Percentiles rank a stretch among this genome's conserved stretches.
Evolutionary conservation across 2,329 filamentous ascomycete genomes (phyloP).

Genomic region (Drechslerella stenobrocha): DNA sequence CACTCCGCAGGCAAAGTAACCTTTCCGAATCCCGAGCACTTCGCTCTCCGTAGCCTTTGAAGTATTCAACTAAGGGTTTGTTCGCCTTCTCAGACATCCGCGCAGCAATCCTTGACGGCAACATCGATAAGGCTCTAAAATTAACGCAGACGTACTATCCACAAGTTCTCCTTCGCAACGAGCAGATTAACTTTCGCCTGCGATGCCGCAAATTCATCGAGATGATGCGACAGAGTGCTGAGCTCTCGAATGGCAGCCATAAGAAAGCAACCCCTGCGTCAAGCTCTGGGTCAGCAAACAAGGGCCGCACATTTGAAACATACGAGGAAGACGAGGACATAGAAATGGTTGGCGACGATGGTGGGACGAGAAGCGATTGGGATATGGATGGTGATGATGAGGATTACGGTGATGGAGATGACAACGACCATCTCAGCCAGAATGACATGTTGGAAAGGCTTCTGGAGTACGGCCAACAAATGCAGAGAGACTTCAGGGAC

Average conservation of each 20-base stretch:
- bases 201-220: slow-evolving; percentile 92
- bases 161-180: slow-evolving; percentile 74
- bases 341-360: slow-evolving; percentile 60
- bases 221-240: slow-evolving; percentile 72
- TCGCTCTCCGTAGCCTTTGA: too few species aligned
- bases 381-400: slow-evolving; percentile 49
- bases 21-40: not conserved
- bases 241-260: slow-evolving; percentile 15
- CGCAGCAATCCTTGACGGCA: slow-evolving; percentile 81
- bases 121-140: slow-evolving; percentile 88
- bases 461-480: slow-evolving; percentile 75
- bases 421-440: not conserved
- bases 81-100: slow-evolving; percentile 69
- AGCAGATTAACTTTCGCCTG: slow-evolving; percentile 83
- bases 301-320: slow-evolving; percentile 23
- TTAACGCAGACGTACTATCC: slow-evolving; percentile 78
- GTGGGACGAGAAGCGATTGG: slow-evolving; percentile 40
- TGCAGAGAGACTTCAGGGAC: slow-evolving; percentile 72
- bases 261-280: slow-evolving; percentile 53
- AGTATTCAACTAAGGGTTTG: slow-evolving; percentile 27
- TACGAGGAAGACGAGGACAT: slow-evolving; percentile 57
- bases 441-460: slow-evolving; percentile 68
- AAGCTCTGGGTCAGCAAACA: slow-evolving; percentile 56
- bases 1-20: slow-evolving; percentile 78
- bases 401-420: slow-evolving; percentile 7